A percentile compares a stretch with the other conserved stretches of the same genome.
Evolutionary conservation across 306 rosid genomes (phyloP).

Genomic region (Vigna trinervia): DNA sequence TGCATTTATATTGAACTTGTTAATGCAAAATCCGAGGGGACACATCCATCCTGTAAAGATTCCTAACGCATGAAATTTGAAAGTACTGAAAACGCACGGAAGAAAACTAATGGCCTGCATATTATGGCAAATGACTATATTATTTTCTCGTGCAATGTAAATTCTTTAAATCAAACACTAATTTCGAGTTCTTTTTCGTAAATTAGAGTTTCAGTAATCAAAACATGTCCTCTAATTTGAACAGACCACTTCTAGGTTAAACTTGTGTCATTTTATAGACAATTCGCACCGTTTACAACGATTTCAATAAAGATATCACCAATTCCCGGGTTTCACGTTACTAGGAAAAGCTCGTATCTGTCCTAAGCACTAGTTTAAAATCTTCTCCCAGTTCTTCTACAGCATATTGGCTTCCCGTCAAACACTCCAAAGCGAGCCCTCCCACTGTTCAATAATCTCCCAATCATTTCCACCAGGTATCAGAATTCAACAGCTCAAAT

Average conservation of each 20-base stretch:
- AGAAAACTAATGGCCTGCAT: neutral
- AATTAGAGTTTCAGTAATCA: neutral
- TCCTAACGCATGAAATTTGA: neutral
- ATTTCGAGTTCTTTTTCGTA: neutral
- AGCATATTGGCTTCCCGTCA: slow-evolving; percentile 27
- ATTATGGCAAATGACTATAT: neutral
- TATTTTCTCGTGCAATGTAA: neutral
- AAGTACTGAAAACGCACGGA: neutral
- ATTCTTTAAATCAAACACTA: neutral
- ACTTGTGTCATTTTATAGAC: neutral
- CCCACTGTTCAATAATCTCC: slow-evolving; percentile 20
- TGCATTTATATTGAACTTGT: neutral
- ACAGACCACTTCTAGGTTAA: neutral
- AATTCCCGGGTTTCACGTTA: slow-evolving; percentile 2
- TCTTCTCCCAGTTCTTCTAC: slow-evolving; percentile 14
- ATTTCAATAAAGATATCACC: neutral
- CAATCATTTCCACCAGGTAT: slow-evolving; percentile 6
- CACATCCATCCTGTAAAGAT: no score
- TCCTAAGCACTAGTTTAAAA: neutral
- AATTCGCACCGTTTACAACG: slow-evolving; percentile 4
- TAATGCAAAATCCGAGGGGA: no score
- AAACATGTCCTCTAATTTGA: slow-evolving; percentile 6
- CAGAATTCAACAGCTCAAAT: slow-evolving; percentile 36
- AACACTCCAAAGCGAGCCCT: slow-evolving; percentile 29
- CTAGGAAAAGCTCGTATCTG: neutral